phyloP scores from a whole-genome alignment of 371 early-diverging fungal genomes.

The Mortierella polycephala region DNA sequence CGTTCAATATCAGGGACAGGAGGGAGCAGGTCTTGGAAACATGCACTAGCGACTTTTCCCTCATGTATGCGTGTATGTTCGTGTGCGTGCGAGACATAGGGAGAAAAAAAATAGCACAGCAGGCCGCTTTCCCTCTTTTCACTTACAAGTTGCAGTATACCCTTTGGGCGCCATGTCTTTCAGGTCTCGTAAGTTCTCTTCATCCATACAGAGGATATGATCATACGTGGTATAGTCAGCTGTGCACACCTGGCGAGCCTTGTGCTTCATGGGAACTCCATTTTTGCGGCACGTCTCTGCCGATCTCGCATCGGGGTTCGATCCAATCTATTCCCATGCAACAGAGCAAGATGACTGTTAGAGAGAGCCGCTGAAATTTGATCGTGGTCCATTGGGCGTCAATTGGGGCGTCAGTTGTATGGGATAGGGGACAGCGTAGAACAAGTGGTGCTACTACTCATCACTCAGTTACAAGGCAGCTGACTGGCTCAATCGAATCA shows the following conservation, averaged over 20 bases:
- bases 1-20: no score
- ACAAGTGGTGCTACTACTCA: no score
- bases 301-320: conserved; percentile 79
- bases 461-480: no score
- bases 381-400: no score
- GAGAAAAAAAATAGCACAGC: not conserved
- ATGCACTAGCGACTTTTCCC: not conserved
- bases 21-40: not conserved
- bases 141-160: conserved; percentile 61
- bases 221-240: conserved; percentile 81
- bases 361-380: no score
- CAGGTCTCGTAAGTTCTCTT: conserved; percentile 78
- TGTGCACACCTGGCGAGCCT: conserved; percentile 71
- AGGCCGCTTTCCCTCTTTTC: no score
- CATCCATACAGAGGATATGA: conserved; percentile 91
- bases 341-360: not conserved
- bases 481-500: no score
- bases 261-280: conserved; percentile 85
- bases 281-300: conserved; percentile 75
- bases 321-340: conserved; percentile 62
- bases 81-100: not conserved
- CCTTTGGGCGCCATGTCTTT: conserved; percentile 60
- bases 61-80: not conserved
- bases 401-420: no score
- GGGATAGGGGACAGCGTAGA: no score